phyloP scores from a whole-genome alignment of 495 filamentous ascomycete genomes.

The Hyphodiscus hymeniophilus region DNA sequence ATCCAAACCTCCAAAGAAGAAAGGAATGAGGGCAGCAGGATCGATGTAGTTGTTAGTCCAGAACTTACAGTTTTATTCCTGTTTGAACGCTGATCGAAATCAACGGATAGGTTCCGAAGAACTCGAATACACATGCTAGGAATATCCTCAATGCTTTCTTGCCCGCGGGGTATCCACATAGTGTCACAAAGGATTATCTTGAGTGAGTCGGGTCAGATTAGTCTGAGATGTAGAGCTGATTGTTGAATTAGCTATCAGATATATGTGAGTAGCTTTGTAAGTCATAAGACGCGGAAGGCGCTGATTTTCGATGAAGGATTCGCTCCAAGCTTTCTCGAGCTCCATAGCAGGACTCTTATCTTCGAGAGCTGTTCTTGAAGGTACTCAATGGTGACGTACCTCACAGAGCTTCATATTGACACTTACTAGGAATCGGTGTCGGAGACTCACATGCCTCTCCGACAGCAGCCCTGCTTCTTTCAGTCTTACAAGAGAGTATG shows the following conservation, averaged over 20 bases:
- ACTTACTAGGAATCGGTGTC: constrained; percentile 64
- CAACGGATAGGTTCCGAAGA: constrained; percentile 19
- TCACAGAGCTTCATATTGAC: background rate
- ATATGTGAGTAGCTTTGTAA: constrained; percentile 38
- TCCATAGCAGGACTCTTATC: constrained; percentile 85
- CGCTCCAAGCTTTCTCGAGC: constrained; percentile 90
- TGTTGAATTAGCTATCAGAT: constrained; percentile 57
- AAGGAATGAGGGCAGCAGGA: constrained; percentile 2
- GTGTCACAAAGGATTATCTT: constrained; percentile 84
- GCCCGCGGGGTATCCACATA: constrained; percentile 87
- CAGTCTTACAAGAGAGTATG: constrained; percentile 76
- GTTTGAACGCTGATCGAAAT: background rate
- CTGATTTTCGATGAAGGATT: constrained; percentile 51
- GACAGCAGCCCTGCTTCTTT: constrained; percentile 78
- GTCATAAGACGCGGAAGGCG: background rate
- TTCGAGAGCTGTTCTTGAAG: constrained; percentile 84
- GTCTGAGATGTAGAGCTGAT: background rate
- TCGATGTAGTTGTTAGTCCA: constrained; percentile 23
- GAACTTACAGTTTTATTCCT: constrained; percentile 1
- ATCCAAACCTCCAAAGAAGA: constrained; percentile 19
- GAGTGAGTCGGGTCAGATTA: constrained; percentile 44
- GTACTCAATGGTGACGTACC: constrained; percentile 26
- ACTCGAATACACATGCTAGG: constrained; percentile 10
- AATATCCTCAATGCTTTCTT: constrained; percentile 66
- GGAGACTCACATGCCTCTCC: constrained; percentile 80